Conservation (phyloP, 2,329 filamentous ascomycete genomes). For the Aureobasidium melanogenum region DNA sequence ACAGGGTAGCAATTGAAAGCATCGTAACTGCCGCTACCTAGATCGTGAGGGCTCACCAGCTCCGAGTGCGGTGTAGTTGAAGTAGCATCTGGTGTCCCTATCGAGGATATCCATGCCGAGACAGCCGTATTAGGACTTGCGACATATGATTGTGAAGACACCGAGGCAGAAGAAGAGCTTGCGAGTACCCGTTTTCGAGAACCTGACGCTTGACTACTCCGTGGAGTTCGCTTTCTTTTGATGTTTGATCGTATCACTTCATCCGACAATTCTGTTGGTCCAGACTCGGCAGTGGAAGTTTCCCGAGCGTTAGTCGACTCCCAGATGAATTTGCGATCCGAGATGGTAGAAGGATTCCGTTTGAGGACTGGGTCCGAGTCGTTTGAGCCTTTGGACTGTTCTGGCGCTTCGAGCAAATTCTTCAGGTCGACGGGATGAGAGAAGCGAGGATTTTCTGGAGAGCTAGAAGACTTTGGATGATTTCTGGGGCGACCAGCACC, state of each 20-base stretch:
- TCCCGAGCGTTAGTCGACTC: not conserved
- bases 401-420: not conserved
- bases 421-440: not conserved
- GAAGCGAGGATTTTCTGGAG: not conserved
- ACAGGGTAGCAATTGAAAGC: slow-evolving; percentile 26
- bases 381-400: not conserved
- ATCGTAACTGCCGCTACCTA: slow-evolving; percentile 16
- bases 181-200: not conserved
- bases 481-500: slow-evolving; percentile 15
- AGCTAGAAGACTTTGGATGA: not conserved
- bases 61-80: not conserved
- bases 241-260: not conserved
- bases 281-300: not conserved
- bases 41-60: slow-evolving; percentile 12
- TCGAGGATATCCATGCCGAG: not conserved
- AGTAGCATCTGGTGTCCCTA: not conserved
- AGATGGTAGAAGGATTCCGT: not conserved
- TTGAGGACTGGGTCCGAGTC: too few relatives aligned
- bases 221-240: not conserved
- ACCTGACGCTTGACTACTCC: not conserved
- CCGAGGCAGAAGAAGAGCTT: not conserved
- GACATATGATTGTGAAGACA: not conserved
- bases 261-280: not conserved
- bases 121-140: not conserved
- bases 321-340: not conserved